Conservation (phyloP, 2,329 filamentous ascomycete genomes). For the Myotisia sp. region DNA sequence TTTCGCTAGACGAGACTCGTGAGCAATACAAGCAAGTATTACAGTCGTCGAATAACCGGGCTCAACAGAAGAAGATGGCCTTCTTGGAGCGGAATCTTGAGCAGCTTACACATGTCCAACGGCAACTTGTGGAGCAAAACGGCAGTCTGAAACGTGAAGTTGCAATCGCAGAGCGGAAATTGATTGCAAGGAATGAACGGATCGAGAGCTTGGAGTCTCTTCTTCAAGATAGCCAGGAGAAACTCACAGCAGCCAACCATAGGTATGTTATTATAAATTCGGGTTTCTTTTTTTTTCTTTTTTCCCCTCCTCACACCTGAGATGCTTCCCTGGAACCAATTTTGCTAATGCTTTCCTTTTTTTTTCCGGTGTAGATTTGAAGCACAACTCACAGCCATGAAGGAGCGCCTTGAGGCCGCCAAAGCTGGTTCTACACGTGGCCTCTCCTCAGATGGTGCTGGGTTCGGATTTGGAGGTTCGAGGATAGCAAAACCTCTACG, state of each 20-base stretch:
- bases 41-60: constrained; percentile 89
- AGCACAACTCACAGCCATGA: constrained; percentile 88
- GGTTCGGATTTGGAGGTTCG: constrained; percentile 55
- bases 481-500: constrained; percentile 52
- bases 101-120: constrained; percentile 91
- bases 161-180: constrained; percentile 91
- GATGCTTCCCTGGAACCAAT: too few relatives aligned
- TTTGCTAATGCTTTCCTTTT: constrained; percentile 6
- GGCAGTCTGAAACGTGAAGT: constrained; percentile 96
- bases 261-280: constrained; percentile 47
- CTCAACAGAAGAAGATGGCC: constrained; percentile 99
- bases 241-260: constrained; percentile 91
- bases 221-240: constrained; percentile 94
- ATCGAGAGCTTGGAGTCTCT: constrained; percentile 87
- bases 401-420: constrained; percentile 90
- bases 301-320: too few relatives aligned
- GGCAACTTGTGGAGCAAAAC: constrained; percentile 96
- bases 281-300: neutral
- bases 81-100: constrained; percentile 97
- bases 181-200: constrained; percentile 90
- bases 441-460: constrained; percentile 50
- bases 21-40: constrained; percentile 99
- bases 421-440: constrained; percentile 83
- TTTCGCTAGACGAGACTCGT: constrained; percentile 88
- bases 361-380: constrained; percentile 57